Evolutionary conservation across 352 stramenopile genomes (phyloP).

Genomic region (Phytopythium kandeliae): DNA sequence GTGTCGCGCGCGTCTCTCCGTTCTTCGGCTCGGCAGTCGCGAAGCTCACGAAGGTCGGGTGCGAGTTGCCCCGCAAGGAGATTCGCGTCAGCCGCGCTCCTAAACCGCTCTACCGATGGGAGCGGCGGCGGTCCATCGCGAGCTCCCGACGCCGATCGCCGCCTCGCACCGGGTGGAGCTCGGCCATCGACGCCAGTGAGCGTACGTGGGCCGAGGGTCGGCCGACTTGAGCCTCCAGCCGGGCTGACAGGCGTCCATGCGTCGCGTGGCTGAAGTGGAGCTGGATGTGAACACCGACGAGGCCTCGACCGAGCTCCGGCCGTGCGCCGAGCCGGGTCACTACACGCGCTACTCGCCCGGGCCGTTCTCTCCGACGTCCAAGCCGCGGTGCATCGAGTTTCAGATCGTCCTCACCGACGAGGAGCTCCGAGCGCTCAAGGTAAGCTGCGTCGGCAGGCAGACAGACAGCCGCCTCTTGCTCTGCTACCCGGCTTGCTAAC

Average conservation of each 20-base stretch:
- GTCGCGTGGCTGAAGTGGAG: conserved; percentile 9
- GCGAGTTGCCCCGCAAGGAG: conserved; percentile 26
- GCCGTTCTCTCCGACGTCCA: conserved; percentile 13
- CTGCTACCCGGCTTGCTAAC: too few relatives aligned
- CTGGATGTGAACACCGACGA: conserved; percentile 37
- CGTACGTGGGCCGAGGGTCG: not conserved
- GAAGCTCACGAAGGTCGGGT: conserved; percentile 13
- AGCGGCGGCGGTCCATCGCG: conserved; percentile 22
- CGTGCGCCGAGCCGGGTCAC: conserved; percentile 42
- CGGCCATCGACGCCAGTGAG: not conserved
- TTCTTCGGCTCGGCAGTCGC: conserved; percentile 25
- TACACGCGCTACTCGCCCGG: conserved; percentile 32
- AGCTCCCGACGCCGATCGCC: not conserved
- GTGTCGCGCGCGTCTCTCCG: conserved; percentile 17
- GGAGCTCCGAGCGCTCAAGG: conserved; percentile 52
- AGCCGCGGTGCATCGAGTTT: conserved; percentile 28
- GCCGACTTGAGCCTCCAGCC: not conserved
- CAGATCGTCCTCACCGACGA: conserved; percentile 56
- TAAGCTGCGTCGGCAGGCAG: too few relatives aligned
- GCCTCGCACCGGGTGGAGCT: not conserved
- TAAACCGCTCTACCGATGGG: conserved; percentile 59
- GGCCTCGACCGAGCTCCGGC: conserved; percentile 32
- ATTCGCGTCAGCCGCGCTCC: conserved; percentile 19
- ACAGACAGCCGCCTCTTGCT: too few relatives aligned
- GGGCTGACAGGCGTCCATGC: not conserved